Evolutionary conservation across 805 yeast genomes (phyloP).

Genomic region (Metschnikowia corniflorae): DNA sequence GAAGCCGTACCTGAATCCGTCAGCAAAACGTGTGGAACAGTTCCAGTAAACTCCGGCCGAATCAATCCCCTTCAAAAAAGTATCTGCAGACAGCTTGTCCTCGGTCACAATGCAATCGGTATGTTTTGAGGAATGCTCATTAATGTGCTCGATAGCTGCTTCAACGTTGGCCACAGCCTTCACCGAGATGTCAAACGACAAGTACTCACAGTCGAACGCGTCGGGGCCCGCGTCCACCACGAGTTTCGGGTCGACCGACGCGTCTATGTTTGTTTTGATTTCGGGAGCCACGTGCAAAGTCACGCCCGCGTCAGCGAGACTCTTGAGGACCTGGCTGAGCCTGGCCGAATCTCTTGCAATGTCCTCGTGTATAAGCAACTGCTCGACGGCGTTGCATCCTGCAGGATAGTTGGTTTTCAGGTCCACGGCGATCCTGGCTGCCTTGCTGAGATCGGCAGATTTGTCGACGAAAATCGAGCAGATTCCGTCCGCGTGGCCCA

Average conservation of each 20-base stretch:
- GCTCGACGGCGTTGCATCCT: conserved; percentile 97
- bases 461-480: conserved; percentile 84
- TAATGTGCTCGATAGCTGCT: conserved; percentile 83
- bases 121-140: conserved; percentile 90
- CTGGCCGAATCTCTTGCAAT: conserved; percentile 25
- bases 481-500: conserved; percentile 98
- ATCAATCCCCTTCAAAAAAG: conserved; percentile 80
- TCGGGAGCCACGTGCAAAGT: conserved; percentile 64
- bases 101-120: conserved; percentile 91
- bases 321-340: conserved; percentile 26
- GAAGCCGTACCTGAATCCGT: conserved; percentile 96
- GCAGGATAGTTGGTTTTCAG: conserved; percentile 97
- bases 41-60: conserved; percentile 98
- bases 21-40: conserved; percentile 95
- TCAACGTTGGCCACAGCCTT: conserved; percentile 53
- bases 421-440: conserved; percentile 72
- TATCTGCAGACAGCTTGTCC: conserved; percentile 63
- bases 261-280: conserved; percentile 29
- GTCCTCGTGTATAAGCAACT: conserved; percentile 59
- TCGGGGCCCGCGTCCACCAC: conserved; percentile 51
- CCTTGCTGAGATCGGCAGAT: conserved; percentile 74
- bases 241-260: conserved; percentile 22
- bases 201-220: conserved; percentile 80
- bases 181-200: conserved; percentile 80
- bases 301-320: conserved; percentile 63